Evolutionary conservation across 2,329 filamentous ascomycete species (phyloP).

Genomic region (Sporothrix pseudoabietina): DNA sequence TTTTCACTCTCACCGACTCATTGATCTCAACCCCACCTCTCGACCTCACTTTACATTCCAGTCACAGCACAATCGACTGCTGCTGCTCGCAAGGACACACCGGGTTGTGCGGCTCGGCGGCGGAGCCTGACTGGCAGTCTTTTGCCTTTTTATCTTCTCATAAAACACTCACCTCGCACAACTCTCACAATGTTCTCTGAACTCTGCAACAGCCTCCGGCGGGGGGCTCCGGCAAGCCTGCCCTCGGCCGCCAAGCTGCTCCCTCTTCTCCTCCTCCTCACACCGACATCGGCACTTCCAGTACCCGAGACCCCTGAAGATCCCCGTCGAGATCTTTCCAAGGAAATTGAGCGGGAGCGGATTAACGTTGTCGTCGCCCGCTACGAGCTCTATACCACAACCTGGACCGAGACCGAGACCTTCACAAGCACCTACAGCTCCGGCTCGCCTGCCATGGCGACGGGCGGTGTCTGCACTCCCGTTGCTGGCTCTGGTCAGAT

Average conservation of each 20-base stretch:
- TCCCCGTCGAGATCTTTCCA: constrained; percentile 52
- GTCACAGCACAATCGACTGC: not conserved
- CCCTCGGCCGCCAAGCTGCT: constrained; percentile 18
- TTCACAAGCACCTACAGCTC: constrained; percentile 63
- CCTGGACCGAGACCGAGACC: constrained; percentile 63
- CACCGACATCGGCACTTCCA: constrained; percentile 48
- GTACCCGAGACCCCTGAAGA: constrained; percentile 49
- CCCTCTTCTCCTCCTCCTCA: constrained; percentile 20
- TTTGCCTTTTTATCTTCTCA: not conserved
- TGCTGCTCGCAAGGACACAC: constrained; percentile 4
- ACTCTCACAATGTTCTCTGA: constrained; percentile 22
- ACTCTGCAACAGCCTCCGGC: constrained; percentile 14
- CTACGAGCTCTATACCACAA: constrained; percentile 52
- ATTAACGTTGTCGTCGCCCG: constrained; percentile 40
- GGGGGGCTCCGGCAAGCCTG: not conserved
- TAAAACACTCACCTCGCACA: not conserved
- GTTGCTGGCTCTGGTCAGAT: constrained; percentile 54
- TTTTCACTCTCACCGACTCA: constrained; percentile 16
- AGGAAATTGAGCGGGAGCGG: constrained; percentile 51
- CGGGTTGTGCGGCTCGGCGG: constrained; percentile 23
- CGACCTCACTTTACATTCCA: constrained; percentile 25
- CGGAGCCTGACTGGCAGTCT: constrained; percentile 14
- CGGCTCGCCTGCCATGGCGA: constrained; percentile 47
- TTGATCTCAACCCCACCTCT: constrained; percentile 25
- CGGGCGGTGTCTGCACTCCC: constrained; percentile 51